Base-by-base conservation (phyloP, 23 red algal species). In the Chondrus crispus region DNA sequence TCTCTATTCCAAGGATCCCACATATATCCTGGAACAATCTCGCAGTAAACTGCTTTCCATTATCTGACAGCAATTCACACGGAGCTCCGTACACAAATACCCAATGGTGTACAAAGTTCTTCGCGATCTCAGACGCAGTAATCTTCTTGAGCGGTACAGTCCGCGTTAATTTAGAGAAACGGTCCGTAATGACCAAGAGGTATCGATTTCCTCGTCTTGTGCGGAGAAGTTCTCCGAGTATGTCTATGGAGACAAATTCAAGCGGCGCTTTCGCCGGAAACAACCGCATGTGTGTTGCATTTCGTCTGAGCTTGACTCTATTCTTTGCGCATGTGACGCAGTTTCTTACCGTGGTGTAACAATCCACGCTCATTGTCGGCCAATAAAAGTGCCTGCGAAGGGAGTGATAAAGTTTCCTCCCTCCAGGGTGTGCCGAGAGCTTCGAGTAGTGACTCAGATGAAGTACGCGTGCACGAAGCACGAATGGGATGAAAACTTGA, bases 31-130 rank as follows among this genome's bases (percentile, higher is more conserved):
- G 84, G 62, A 88, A 88, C 16, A 73, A 74, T 3, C 2, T 2
- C 62, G 84, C 29, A 30, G 13, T 7, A 51, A 88, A 73, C 84
- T 88, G 84, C 84, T 2, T 45, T 37, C 84, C 82, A 40, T 87
- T 87, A 36, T 87, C 82, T 13, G 58, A 70, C 55, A 87, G 1
- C n/a, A 87, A 32, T 1, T 46, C 22, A 29, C n/a, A 36, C 30
- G 82, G 54, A 36, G 54, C n/a, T 39, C 82, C 82, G 63, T 75
- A 71, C 9, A 36, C 13, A 20, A 87, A 71, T 22, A 87, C 54
- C 2, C 60, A 68, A 71, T 70, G 48, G 30, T 44, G 29, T 0
- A 53, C 33, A 50, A 88, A 72, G 16, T 6, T 33, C 33, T 73
- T 72, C 26, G 55, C 1, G 1, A 68, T 50, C 20, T 16, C 50